Conservation (phyloP, 768 basidiomycete genomes). For the Pleurotus tuoliensis region DNA sequence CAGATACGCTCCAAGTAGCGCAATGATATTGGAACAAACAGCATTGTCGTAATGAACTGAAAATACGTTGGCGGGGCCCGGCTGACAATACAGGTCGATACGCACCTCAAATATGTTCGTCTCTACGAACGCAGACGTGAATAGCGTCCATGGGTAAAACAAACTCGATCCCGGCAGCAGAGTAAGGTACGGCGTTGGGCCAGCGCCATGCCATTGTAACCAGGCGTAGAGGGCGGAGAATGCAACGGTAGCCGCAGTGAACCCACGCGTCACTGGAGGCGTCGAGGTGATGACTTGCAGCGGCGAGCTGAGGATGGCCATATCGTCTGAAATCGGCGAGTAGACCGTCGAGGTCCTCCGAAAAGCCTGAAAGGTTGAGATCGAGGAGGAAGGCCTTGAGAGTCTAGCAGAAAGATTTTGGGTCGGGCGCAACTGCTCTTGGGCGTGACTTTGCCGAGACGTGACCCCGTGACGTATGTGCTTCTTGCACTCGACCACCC, state of each 20-base stretch:
- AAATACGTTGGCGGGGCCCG: slow-evolving; percentile 9
- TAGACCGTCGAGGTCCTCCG: slow-evolving; percentile 11
- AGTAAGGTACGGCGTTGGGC: slow-evolving; percentile 62
- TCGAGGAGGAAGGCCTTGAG: neutral
- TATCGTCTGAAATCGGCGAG: slow-evolving; percentile 24
- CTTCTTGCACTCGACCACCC: slow-evolving; percentile 17
- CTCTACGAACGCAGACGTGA: slow-evolving; percentile 89
- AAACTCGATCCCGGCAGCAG: slow-evolving; percentile 78
- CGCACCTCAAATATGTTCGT: slow-evolving; percentile 78
- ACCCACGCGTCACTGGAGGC: slow-evolving; percentile 76
- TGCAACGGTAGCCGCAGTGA: slow-evolving; percentile 58
- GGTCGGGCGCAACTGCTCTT: neutral
- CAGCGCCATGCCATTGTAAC: slow-evolving; percentile 51
- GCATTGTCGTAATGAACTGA: slow-evolving; percentile 73
- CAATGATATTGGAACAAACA: slow-evolving; percentile 77
- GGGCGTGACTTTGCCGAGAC: neutral
- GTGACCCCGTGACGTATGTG: slow-evolving; percentile 5
- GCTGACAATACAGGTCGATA: slow-evolving; percentile 10
- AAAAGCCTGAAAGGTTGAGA: slow-evolving; percentile 1
- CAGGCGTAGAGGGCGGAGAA: slow-evolving; percentile 60
- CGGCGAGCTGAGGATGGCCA: slow-evolving; percentile 78
- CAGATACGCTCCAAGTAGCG: slow-evolving; percentile 93
- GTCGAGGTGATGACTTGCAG: slow-evolving; percentile 64
- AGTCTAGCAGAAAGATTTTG: neutral
- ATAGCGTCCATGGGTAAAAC: slow-evolving; percentile 90